Base-by-base conservation (phyloP, 116 monocot genomes). In the Papilionanthe hybrid region DNA sequence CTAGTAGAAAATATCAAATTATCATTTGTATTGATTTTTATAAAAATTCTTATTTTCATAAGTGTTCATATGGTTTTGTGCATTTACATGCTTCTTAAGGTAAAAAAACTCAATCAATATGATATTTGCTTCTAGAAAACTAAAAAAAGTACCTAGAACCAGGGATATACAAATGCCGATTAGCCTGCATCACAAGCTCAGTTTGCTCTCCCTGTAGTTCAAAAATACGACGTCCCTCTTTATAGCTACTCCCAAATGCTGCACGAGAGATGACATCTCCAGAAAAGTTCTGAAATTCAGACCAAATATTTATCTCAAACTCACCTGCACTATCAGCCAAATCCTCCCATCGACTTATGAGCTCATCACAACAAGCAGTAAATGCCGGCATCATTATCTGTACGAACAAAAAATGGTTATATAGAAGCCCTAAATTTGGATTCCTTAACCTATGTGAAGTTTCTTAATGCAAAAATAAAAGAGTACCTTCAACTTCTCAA, bases 401-500 rank as follows among this genome's bases (percentile, higher is more conserved):
- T 5, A 81, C 22, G 75, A 47, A 13, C 47, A 50, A 9, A 6
- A 76, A 75, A 37, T 10, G 75, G 9, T 18, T 4, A 53, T 4
- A 15, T 27, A 55, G 5, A 23, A 74, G 42, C 12, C 73, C 37
- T 37, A 37, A 37, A 37, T 37, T 37, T 37, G 37, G 37, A 37
- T 37, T 37, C 37, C 37, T 37, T 37, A 37, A 37, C 37, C 37
- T 37, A 37, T 1, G 37, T 4, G 37, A 37, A 37, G 37, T 37
- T 37, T 4, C 37, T 37, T 37, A 4, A 37, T 4, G 1, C 37
- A 4, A 37, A 37, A 37, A 37, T 37, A 43, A 4, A 44, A 72
- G 44, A 37, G 71, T 65, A 85, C 88, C 88, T 88, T 88, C 25
- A 88, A 45, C 66, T 88, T 88, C 42, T 88, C 88, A 4, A 78